phyloP scores from a whole-genome alignment of 768 basidiomycete genomes.

The Clathrus columnatus region DNA sequence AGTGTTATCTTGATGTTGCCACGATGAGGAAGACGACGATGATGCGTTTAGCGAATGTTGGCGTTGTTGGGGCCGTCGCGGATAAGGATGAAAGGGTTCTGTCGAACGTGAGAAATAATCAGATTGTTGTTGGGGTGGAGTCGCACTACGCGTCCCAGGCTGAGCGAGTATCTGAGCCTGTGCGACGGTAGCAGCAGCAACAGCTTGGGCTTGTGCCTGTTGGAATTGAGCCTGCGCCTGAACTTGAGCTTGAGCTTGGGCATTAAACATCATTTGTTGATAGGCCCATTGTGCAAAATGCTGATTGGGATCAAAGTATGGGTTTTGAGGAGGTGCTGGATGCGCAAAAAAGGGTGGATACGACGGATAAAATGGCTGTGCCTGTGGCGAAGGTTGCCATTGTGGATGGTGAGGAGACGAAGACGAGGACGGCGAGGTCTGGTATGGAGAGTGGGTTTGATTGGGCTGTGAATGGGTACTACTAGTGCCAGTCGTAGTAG shows the following conservation, averaged over 20 bases:
- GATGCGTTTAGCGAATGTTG: slow-evolving; percentile 42
- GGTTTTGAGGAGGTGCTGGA: slow-evolving; percentile 35
- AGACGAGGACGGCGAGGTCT: background rate
- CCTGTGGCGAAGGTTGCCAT: slow-evolving; percentile 51
- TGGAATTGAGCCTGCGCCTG: slow-evolving; percentile 38
- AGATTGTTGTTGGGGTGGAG: slow-evolving; percentile 9
- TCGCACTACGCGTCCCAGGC: background rate
- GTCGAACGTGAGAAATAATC: background rate
- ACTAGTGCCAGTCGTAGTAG: background rate
- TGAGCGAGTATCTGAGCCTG: slow-evolving; percentile 1
- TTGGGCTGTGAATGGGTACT: background rate
- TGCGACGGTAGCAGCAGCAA: slow-evolving; percentile 3
- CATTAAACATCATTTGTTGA: slow-evolving; percentile 84
- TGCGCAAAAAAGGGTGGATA: slow-evolving; percentile 62
- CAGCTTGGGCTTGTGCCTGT: slow-evolving; percentile 21
- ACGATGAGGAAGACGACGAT: slow-evolving; percentile 48
- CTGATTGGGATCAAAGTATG: slow-evolving; percentile 73
- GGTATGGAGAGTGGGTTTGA: background rate
- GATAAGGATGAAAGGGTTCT: slow-evolving; percentile 18
- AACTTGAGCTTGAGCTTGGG: slow-evolving; percentile 33
- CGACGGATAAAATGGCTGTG: slow-evolving; percentile 52
- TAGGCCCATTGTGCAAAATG: slow-evolving; percentile 83
- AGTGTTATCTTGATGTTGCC: slow-evolving; percentile 37
- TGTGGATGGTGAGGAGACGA: slow-evolving; percentile 22
- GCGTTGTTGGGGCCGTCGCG: slow-evolving; percentile 34